Evolutionary conservation across 768 basidiomycete species (phyloP).

Genomic region (Suillus sp.): DNA sequence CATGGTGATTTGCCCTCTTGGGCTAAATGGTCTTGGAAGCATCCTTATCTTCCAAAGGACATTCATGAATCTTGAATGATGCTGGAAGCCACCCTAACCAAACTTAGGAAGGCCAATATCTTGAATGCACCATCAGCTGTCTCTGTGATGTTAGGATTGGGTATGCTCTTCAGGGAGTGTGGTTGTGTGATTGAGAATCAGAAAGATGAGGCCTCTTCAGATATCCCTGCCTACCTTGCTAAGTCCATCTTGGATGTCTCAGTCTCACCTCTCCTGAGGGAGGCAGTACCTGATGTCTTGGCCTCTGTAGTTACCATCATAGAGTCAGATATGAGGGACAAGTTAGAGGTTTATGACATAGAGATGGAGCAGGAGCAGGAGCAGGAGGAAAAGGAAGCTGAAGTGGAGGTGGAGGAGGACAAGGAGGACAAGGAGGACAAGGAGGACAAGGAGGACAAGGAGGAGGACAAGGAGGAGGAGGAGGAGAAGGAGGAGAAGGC

Average conservation of each 20-base stretch:
- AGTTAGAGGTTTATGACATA: too few relatives aligned
- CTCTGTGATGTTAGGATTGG: not conserved
- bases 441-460: too few relatives aligned
- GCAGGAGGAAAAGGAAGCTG: too few relatives aligned
- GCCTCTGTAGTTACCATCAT: not conserved
- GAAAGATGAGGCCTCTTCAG: not conserved
- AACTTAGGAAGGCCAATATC: not conserved
- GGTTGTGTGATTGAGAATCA: not conserved
- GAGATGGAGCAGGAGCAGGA: not conserved
- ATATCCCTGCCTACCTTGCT: not conserved
- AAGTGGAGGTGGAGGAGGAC: too few relatives aligned
- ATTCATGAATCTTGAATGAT: not conserved
- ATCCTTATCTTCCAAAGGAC: not conserved
- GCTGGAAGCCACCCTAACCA: not conserved
- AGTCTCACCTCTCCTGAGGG: not conserved
- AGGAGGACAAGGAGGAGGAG: too few relatives aligned
- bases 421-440: too few relatives aligned
- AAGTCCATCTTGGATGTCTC: not conserved
- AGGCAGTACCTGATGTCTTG: not conserved
- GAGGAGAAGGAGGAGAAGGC: too few relatives aligned
- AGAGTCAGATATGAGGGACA: not conserved
- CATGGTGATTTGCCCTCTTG: not conserved
- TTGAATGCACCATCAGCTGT: not conserved
- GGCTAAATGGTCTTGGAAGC: too few relatives aligned
- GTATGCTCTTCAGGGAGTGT: not conserved